Evolutionary conservation across 2,329 filamentous ascomycete genomes (phyloP), one percentile per base, ranked within the genome.

Genomic region (Grosmannia penicillata): DNA sequence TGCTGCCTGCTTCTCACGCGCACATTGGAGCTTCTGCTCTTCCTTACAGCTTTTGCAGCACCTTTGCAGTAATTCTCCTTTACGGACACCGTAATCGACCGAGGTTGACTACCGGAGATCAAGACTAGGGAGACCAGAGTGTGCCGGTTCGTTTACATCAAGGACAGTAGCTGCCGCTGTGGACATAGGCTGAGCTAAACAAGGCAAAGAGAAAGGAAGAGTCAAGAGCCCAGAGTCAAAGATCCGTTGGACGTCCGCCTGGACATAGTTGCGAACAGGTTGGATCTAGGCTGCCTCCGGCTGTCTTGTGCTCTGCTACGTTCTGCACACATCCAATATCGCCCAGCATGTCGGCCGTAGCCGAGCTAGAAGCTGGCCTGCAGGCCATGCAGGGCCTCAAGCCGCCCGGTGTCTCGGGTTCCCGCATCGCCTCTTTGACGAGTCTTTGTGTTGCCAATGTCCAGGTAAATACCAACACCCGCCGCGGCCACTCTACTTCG

Each of bases 341-440:
- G 21, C 33, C 27, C 24, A 29, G 13, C 29, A 84, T 85, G 77
- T 77, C 84, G 56, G 76, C 83, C 62, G 81, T 94, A 73, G 77
- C 82, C 65, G 87, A 96, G 59, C 68, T 98, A 63, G 89, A 93
- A 63, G 71, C 77, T 53, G 80, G 82, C 61, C 75, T 98, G 56
- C 84, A 91, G 66, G 87, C 82, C 54, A 87, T 98, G 78, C 80
- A 89, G 53, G 71, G 72, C 49, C 69, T 95, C 55, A 96, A 94
- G 63, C 80, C 91, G 32, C 91, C 91, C 38, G 91, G 91, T 56
- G 86, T 95, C 42, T 93, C 87, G 45, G 87, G 86, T 50, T 85
- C 84, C 49, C 89, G 91, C 62, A 94, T 98, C 60, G 75, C 74
- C 51, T 76, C 77, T 56, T 76, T 98, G 61, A 96, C 89, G 17